Evolutionary conservation across 2,329 filamentous ascomycete species (phyloP).

Genomic region (Hypoxylon rubiginosum): DNA sequence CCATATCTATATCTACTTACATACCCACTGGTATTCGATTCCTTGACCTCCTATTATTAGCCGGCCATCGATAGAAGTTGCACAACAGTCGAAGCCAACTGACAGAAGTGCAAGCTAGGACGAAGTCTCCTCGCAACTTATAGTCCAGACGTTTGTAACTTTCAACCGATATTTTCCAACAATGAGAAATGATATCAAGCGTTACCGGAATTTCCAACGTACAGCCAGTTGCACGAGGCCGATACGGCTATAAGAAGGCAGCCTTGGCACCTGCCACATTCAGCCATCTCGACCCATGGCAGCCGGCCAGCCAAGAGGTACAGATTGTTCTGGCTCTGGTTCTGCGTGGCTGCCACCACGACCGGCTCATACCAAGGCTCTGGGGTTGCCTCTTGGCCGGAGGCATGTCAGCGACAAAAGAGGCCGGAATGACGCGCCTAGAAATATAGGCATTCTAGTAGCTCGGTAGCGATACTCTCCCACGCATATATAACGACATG

Average conservation of each 20-base stretch:
- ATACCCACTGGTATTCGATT: neutral
- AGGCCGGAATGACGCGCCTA: slow-evolving; percentile 1
- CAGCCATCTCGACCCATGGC: slow-evolving; percentile 10
- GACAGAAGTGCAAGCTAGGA: neutral
- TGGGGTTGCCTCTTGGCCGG: slow-evolving; percentile 10
- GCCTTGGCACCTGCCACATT: slow-evolving; percentile 21
- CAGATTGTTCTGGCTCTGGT: slow-evolving; percentile 14
- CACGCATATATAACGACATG: neutral
- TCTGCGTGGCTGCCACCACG: neutral
- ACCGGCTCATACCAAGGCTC: slow-evolving; percentile 16
- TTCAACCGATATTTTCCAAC: neutral
- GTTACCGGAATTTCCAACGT: neutral
- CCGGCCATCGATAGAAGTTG: neutral
- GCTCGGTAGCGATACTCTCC: neutral
- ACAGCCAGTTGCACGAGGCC: neutral
- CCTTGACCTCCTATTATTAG: neutral
- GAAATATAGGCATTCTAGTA: neutral
- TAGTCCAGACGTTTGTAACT: no score
- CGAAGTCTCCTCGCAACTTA: neutral
- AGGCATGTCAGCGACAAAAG: neutral
- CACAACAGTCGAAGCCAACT: neutral
- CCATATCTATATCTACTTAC: neutral
- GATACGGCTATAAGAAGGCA: neutral
- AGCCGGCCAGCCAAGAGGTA: slow-evolving; percentile 12
- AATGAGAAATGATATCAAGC: neutral